Evolutionary conservation across 1,284 basidiomycete species (phyloP).

Genomic region (Leccinum pallidistipes): DNA sequence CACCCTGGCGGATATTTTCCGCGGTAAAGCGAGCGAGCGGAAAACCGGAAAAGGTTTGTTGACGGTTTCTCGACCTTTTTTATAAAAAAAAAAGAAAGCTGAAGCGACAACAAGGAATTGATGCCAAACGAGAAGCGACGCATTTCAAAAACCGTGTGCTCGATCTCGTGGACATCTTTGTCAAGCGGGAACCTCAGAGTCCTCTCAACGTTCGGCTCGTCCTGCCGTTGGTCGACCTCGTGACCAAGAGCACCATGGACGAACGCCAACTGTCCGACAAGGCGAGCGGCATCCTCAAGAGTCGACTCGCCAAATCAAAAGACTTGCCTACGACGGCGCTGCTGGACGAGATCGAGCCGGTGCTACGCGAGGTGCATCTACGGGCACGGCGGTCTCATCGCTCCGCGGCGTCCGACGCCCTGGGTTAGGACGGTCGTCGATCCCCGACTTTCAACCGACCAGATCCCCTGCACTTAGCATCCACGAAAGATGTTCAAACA

Average conservation of each 20-base stretch:
- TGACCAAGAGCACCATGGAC: conserved; percentile 63
- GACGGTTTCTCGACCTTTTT: background rate
- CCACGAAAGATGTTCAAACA: too few relatives aligned
- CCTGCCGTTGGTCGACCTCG: conserved; percentile 75
- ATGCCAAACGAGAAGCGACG: conserved; percentile 79
- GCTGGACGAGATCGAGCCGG: conserved; percentile 39
- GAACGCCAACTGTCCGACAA: conserved; percentile 88
- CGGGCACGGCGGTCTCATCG: conserved; percentile 71
- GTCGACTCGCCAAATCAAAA: conserved; percentile 75
- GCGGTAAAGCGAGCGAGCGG: conserved; percentile 58
- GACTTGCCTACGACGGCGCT: conserved; percentile 51
- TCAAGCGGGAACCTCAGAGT: conserved; percentile 74
- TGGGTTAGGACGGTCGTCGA: conserved; percentile 33
- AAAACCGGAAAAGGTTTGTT: conserved; percentile 62
- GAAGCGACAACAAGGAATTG: conserved; percentile 40
- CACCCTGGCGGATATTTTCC: conserved; percentile 87
- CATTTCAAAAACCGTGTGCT: conserved; percentile 96
- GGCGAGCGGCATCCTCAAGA: conserved; percentile 75
- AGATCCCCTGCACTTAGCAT: too few relatives aligned
- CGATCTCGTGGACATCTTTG: conserved; percentile 84
- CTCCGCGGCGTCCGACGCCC: conserved; percentile 64
- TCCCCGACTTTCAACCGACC: too few relatives aligned
- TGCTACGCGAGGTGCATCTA: conserved; percentile 71
- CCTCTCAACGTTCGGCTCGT: conserved; percentile 69
- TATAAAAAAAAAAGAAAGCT: background rate